Evolutionary conservation across 306 rosid genomes (phyloP).

Genomic region (Cotoneaster glaucophyllus): DNA sequence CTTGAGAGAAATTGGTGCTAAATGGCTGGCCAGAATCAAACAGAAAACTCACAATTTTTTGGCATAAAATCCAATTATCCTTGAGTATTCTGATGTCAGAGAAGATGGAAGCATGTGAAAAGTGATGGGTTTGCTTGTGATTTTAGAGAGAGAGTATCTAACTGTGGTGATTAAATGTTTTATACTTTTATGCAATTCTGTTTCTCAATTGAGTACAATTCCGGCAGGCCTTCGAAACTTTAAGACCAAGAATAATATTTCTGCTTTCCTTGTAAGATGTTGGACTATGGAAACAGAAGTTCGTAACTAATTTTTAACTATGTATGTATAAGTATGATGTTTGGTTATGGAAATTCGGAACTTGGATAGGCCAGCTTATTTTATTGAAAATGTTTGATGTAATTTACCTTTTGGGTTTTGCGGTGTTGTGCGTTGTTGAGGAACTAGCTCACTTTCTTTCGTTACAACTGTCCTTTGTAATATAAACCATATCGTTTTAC

Average conservation of each 20-base stretch:
- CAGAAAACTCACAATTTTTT: not conserved
- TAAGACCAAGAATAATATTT: not conserved
- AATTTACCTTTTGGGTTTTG: not conserved
- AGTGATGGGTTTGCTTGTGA: slow-evolving; percentile 2
- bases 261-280: not conserved
- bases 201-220: not conserved
- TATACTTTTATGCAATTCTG: not conserved
- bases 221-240: not conserved
- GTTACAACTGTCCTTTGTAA: not conserved
- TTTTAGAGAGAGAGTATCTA: not conserved
- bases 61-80: not conserved
- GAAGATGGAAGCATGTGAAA: slow-evolving; percentile 10
- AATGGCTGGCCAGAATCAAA: not conserved
- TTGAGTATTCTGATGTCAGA: not conserved
- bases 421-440: not conserved
- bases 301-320: not conserved
- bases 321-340: not conserved
- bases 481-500: slow-evolving; percentile 21
- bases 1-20: not conserved
- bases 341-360: not conserved
- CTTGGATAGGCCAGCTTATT: not conserved
- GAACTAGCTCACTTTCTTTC: not conserved
- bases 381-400: not conserved
- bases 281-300: not conserved
- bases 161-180: not conserved